Base-by-base conservation (phyloP, 768 basidiomycete genomes). In the Tulasnella sp. region DNA sequence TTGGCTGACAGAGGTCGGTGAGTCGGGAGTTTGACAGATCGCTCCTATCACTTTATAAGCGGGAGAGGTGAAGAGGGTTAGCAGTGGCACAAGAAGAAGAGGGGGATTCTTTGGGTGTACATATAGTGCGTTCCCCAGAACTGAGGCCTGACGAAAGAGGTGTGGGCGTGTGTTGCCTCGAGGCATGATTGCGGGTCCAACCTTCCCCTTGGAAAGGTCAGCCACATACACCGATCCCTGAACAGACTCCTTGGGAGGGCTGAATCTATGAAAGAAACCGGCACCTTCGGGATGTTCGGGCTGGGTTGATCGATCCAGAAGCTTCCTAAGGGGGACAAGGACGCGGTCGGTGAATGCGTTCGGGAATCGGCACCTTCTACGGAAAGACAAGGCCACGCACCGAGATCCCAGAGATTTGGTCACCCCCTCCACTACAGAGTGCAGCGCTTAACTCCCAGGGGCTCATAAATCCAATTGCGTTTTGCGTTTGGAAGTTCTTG, bases 101-200 rank as follows among this genome's bases (percentile, higher is more conserved):
- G 29, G 58, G 5, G 58, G 3, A 15, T 64, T 11, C 29, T 15
- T 25, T 64, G 58, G 58, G 58, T 64, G 58, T 64, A 64, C 58
- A 64, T 64, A 64, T 64, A 64, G 29, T 64, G 49, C 49, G 49
- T 64, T 11, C 58, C 58, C 58, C 58, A 64, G 58, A 64, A 64
- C 29, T 25, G 58, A 25, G 58, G 31, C 58, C 58, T 64, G 58
- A 64, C 58, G 58, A 64, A 64, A 64, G 58, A 64, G 58, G 58
- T 64, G 58, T 64, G 58, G 58, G 58, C 58, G 58, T 64, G 58
- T 64, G 58, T 64, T 64, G 58, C 58, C 58, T 64, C 58, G 58
- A 64, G 58, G 58, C 49, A 49, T 22, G 49, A 49, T 49, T 49
- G 49, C 49, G 49, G 49, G 49, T 49, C 49, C 49, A 3, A 49